Evolutionary conservation across 495 filamentous ascomycete genomes (phyloP).

Genomic region (Bacidia gigantensis): DNA sequence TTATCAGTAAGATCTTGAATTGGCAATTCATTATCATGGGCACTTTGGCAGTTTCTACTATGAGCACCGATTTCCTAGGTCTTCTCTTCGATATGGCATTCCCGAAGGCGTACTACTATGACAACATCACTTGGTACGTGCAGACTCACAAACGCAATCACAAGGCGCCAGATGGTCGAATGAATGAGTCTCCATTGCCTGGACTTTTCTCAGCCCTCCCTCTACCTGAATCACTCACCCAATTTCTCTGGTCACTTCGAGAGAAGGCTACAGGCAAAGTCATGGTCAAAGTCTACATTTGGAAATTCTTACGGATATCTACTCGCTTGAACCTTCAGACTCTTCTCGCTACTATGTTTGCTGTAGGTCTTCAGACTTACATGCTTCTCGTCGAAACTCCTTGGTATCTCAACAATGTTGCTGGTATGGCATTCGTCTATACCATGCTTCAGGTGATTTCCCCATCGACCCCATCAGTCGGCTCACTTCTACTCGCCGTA

Average conservation of each 20-base stretch:
- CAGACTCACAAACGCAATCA: slow-evolving; percentile 6
- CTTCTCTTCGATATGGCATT: slow-evolving; percentile 58
- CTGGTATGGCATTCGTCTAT: slow-evolving; percentile 81
- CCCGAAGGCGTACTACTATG: slow-evolving; percentile 38
- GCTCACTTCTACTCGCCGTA: slow-evolving; percentile 57
- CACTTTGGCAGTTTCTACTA: slow-evolving; percentile 53
- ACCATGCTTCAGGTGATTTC: slow-evolving; percentile 69
- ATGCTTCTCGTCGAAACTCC: slow-evolving; percentile 61
- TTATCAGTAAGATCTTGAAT: slow-evolving; percentile 73
- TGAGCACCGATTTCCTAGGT: slow-evolving; percentile 53
- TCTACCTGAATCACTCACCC: slow-evolving; percentile 23
- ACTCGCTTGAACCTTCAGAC: slow-evolving; percentile 37
- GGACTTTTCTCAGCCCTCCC: slow-evolving; percentile 30
- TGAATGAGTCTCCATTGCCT: slow-evolving; percentile 35
- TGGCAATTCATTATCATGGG: slow-evolving; percentile 76
- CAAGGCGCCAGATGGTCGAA: neutral
- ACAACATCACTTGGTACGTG: slow-evolving; percentile 26
- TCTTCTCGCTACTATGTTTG: slow-evolving; percentile 44
- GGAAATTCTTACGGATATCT: slow-evolving; percentile 30
- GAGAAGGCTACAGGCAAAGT: slow-evolving; percentile 34
- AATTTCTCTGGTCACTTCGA: slow-evolving; percentile 36
- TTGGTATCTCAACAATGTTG: slow-evolving; percentile 74
- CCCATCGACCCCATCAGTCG: slow-evolving; percentile 77
- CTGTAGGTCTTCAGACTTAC: slow-evolving; percentile 42
- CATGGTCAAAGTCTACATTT: slow-evolving; percentile 32